A percentile compares a stretch with the other conserved stretches of the same genome.
These are phyloP conservation scores for Mrakiaceae sp. DNA, from an alignment of 1,284 basidiomycete genomes.

Conservation along the genomic window DNA sequence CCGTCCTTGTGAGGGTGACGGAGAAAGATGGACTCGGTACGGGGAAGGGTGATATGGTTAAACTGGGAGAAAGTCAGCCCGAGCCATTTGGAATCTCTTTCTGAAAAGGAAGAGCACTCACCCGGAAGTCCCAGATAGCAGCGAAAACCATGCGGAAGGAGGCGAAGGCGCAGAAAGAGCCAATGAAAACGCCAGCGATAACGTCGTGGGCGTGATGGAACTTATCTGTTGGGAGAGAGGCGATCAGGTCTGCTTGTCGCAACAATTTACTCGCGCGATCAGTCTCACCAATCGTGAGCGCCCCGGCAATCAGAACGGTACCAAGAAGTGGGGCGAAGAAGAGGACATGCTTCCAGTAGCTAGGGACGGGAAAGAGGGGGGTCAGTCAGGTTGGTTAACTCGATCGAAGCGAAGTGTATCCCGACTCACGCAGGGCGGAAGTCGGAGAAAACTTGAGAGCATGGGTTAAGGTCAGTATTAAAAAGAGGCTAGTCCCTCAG, in stretches of 20 bases:
- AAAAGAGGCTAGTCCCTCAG: no score
- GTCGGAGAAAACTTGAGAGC: slow-evolving; percentile 37
- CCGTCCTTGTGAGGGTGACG: background rate
- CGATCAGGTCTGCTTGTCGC: background rate
- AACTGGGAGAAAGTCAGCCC: slow-evolving; percentile 25
- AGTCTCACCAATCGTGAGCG: slow-evolving; percentile 47
- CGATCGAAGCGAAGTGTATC: background rate
- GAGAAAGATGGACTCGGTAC: slow-evolving; percentile 4
- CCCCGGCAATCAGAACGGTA: slow-evolving; percentile 46
- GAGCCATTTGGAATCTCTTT: no score
- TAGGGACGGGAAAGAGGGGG: slow-evolving; percentile 23
- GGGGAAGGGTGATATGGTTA: slow-evolving; percentile 46
- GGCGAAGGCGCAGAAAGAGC: slow-evolving; percentile 41
- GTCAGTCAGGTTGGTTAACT: slow-evolving; percentile 21
- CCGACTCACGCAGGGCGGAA: slow-evolving; percentile 32
- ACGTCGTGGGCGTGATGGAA: background rate
- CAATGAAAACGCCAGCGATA: slow-evolving; percentile 29
- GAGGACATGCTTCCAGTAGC: slow-evolving; percentile 51
- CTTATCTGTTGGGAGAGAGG: background rate
- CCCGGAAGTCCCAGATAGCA: slow-evolving; percentile 44
- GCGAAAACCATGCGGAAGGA: slow-evolving; percentile 48
- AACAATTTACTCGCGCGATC: slow-evolving; percentile 1
- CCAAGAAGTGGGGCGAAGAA: slow-evolving; percentile 48
- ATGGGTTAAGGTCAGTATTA: slow-evolving; percentile 20
- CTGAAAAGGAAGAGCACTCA: no score